Evolutionary conservation across 306 rosid genomes (phyloP).

Genomic region (Purshia tridentata): DNA sequence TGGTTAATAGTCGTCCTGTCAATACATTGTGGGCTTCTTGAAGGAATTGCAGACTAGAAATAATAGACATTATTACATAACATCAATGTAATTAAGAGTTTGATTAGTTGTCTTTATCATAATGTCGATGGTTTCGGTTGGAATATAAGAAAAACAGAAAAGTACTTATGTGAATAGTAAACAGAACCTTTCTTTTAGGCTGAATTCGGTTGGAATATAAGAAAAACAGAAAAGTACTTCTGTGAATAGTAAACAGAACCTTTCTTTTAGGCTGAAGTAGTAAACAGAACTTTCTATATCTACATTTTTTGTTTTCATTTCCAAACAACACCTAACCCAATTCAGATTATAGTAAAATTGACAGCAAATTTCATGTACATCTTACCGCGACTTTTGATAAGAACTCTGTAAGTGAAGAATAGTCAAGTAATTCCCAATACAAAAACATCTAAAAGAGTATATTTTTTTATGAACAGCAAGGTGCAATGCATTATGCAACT

Average conservation of each 20-base stretch:
- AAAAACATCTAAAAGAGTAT: too few species aligned
- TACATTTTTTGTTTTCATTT: too few species aligned
- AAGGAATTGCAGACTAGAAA: conserved; percentile 2
- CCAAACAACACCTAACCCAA: too few species aligned
- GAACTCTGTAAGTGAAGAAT: too few species aligned
- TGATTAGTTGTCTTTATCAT: neutral
- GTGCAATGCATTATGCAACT: too few species aligned
- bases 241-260: neutral
- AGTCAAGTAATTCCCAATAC: too few species aligned
- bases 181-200: neutral
- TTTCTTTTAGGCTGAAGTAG: neutral
- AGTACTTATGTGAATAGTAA: neutral
- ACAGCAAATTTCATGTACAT: too few species aligned
- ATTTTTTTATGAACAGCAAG: too few species aligned
- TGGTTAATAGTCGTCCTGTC: conserved; percentile 34
- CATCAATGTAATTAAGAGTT: neutral
- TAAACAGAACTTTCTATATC: neutral
- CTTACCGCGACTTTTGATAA: too few species aligned
- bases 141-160: neutral
- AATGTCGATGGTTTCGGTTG: conserved; percentile 12
- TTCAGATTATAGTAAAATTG: too few species aligned
- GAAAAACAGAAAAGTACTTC: neutral
- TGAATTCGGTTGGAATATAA: conserved; percentile 16
- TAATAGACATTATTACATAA: neutral
- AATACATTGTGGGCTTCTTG: conserved; percentile 20